phyloP scores from a whole-genome alignment of 306 rosid genomes.

The Macrotyloma uniflorum region DNA sequence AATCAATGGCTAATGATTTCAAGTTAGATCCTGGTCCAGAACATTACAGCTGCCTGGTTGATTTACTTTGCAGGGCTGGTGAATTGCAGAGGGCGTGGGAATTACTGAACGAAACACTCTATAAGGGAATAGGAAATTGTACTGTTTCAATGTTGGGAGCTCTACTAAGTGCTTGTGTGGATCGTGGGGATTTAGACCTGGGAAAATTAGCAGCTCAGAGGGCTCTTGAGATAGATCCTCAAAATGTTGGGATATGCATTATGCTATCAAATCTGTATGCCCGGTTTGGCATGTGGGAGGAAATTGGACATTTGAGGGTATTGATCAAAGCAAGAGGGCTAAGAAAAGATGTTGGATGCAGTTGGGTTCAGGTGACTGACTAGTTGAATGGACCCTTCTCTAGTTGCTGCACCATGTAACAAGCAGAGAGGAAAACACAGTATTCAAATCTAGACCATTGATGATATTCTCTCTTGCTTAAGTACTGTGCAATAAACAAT shows the following conservation, averaged over 20 bases:
- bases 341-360: constrained; percentile 65
- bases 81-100: constrained; percentile 75
- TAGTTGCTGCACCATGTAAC: background rate
- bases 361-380: constrained; percentile 68
- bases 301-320: constrained; percentile 62
- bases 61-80: constrained; percentile 80
- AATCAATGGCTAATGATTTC: constrained; percentile 66
- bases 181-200: constrained; percentile 62
- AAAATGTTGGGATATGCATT: constrained; percentile 59
- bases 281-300: constrained; percentile 75
- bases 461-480: background rate
- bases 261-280: constrained; percentile 73
- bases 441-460: background rate
- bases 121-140: constrained; percentile 39
- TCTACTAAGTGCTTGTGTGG: constrained; percentile 68
- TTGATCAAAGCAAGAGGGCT: constrained; percentile 57
- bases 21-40: constrained; percentile 67
- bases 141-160: constrained; percentile 74
- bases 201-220: constrained; percentile 67
- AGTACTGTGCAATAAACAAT: too few relatives aligned
- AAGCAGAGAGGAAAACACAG: background rate
- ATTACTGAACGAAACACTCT: constrained; percentile 50
- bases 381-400: constrained; percentile 26
- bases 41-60: constrained; percentile 76
- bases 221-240: constrained; percentile 72